These are phyloP conservation scores for Monsonia emarginata DNA, from an alignment of 441 rosid genomes.

Conservation along the genomic window DNA sequence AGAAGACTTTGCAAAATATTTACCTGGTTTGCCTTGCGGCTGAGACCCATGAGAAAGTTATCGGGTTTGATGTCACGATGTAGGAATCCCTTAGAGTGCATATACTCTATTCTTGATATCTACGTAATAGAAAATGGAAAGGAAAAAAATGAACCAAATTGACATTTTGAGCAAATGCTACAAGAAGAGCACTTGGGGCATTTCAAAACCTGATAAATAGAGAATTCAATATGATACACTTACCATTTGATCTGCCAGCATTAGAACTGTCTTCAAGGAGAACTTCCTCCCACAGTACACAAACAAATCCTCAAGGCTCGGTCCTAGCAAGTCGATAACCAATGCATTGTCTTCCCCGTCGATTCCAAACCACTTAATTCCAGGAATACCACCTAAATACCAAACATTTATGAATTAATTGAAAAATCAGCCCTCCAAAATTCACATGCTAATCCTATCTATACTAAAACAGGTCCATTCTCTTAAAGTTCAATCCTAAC, in stretches of 20 bases:
- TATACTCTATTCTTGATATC: conserved; percentile 80
- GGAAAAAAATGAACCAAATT: background rate
- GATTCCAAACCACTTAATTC: conserved; percentile 45
- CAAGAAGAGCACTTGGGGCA: background rate
- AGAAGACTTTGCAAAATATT: background rate
- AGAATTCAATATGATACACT: background rate
- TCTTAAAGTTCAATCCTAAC: background rate
- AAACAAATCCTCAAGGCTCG: conserved; percentile 53
- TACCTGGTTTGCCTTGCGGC: conserved; percentile 90
- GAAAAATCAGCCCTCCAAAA: background rate
- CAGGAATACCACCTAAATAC: conserved; percentile 40
- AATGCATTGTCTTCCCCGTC: conserved; percentile 45
- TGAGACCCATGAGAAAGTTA: conserved; percentile 91
- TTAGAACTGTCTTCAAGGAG: conserved; percentile 45
- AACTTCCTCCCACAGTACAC: conserved; percentile 56
- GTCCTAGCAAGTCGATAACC: conserved; percentile 52
- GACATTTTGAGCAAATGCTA: background rate
- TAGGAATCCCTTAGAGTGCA: conserved; percentile 78
- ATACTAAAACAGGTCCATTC: background rate
- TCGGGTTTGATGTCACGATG: conserved; percentile 93
- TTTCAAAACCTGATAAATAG: background rate
- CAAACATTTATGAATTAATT: background rate
- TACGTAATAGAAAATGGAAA: conserved; percentile 12
- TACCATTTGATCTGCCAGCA: conserved; percentile 67
- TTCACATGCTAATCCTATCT: background rate